Evolutionary conservation across 345 rosid genomes (phyloP).

Genomic region (Eucalyptus sp.): DNA sequence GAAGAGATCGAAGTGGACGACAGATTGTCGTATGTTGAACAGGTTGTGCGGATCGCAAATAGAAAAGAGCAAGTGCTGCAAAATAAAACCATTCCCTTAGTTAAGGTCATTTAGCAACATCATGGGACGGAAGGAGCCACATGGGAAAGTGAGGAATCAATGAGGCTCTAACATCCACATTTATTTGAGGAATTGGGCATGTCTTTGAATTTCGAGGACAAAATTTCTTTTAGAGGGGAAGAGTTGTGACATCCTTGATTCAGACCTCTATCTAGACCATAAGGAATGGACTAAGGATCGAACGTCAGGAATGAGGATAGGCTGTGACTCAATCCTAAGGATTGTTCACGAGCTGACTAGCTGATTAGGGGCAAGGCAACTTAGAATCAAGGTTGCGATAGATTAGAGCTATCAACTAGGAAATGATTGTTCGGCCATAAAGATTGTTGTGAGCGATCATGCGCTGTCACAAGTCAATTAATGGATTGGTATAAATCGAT

Average conservation of each 20-base stretch:
- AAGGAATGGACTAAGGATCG: rapidly evolving
- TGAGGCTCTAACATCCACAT: too few relatives aligned
- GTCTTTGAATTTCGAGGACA: too few relatives aligned
- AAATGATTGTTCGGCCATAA: rapidly evolving
- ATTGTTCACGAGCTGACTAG: rapidly evolving
- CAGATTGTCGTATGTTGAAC: rapidly evolving
- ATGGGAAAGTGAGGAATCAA: too few relatives aligned
- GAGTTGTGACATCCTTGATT: too few relatives aligned
- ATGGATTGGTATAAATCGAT: rapidly evolving
- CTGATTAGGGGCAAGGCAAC: too few relatives aligned
- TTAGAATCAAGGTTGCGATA: rapidly evolving
- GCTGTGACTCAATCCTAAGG: rapidly evolving
- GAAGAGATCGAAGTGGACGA: rapidly evolving
- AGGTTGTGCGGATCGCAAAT: rapidly evolving
- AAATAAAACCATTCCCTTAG: too few relatives aligned
- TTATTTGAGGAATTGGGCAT: too few relatives aligned
- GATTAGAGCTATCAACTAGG: rapidly evolving
- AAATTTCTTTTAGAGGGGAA: rapidly evolving
- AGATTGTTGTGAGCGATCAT: rapidly evolving
- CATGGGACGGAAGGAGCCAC: too few relatives aligned
- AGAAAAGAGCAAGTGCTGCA: rapidly evolving
- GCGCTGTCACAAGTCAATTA: rapidly evolving
- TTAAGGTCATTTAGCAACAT: too few relatives aligned
- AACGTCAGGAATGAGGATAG: rapidly evolving
- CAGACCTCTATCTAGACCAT: rapidly evolving